Evolutionary conservation across 164 flowering plant species (phyloP).

Genomic region (Annona squamosa): DNA sequence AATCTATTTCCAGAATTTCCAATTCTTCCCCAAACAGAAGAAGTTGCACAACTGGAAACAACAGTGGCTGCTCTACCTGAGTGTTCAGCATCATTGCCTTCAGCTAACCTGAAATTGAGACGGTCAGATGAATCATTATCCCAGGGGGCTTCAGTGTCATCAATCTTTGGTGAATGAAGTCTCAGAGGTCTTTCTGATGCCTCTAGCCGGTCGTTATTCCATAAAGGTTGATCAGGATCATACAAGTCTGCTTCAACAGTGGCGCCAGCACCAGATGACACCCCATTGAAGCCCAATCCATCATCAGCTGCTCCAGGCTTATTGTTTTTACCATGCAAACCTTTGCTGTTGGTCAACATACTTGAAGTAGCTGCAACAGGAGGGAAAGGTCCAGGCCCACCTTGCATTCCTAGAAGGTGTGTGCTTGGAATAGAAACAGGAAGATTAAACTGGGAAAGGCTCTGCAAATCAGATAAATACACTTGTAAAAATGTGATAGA

Average conservation of each 20-base stretch:
- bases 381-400: conserved; percentile 47
- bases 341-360: conserved; percentile 32
- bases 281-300: conserved; percentile 32
- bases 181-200: conserved; percentile 37
- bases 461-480: conserved; percentile 36
- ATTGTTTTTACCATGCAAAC: conserved; percentile 31
- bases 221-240: conserved; percentile 96
- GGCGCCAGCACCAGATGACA: conserved; percentile 28
- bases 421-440: conserved; percentile 80
- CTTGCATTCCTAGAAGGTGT: conserved; percentile 38
- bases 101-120: conserved; percentile 20
- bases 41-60: conserved; percentile 31
- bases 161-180: conserved; percentile 38
- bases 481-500: no score
- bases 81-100: conserved; percentile 30
- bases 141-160: conserved; percentile 35
- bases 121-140: conserved; percentile 38
- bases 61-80: conserved; percentile 25
- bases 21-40: conserved; percentile 68
- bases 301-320: conserved; percentile 43
- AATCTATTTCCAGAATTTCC: conserved; percentile 34
- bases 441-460: conserved; percentile 94
- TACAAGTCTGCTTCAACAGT: conserved; percentile 66
- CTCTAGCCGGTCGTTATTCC: conserved; percentile 60
- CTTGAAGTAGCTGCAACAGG: conserved; percentile 39